Conservation (phyloP, 1,139 yeast species). For the Kurtzmaniella quercitrusa region DNA sequence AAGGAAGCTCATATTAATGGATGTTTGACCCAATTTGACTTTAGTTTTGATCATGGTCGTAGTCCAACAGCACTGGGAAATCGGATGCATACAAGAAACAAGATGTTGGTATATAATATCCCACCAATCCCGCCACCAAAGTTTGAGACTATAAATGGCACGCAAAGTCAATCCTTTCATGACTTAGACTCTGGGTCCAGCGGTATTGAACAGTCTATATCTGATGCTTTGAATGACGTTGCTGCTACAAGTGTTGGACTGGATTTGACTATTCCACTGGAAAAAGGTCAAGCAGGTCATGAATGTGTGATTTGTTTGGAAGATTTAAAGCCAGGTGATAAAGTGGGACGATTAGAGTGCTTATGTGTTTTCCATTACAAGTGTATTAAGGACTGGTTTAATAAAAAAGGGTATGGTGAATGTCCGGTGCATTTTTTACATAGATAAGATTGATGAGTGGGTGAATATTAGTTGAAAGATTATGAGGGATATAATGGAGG, state of each 20-base stretch:
- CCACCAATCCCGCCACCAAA: slow-evolving; percentile 50
- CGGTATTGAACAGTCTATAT: not conserved
- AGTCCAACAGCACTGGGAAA: slow-evolving; percentile 26
- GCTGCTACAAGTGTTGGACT: not conserved
- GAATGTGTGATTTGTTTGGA: slow-evolving; percentile 96
- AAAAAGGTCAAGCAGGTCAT: slow-evolving; percentile 28
- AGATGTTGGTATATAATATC: slow-evolving; percentile 82
- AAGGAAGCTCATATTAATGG: slow-evolving; percentile 65
- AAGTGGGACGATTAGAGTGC: slow-evolving; percentile 90
- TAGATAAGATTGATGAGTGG: slow-evolving; percentile 17
- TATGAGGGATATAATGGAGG: not conserved
- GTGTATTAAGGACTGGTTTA: slow-evolving; percentile 90
- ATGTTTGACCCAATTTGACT: slow-evolving; percentile 67
- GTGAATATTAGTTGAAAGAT: too few relatives aligned
- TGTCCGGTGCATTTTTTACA: slow-evolving; percentile 73
- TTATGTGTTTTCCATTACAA: slow-evolving; percentile 88
- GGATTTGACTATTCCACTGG: slow-evolving; percentile 4
- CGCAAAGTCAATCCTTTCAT: slow-evolving; percentile 9
- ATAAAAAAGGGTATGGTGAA: slow-evolving; percentile 76
- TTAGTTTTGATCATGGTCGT: slow-evolving; percentile 56
- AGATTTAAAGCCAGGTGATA: slow-evolving; percentile 78
- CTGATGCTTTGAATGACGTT: not conserved
- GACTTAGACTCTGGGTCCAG: slow-evolving; percentile 8
- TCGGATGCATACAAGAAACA: slow-evolving; percentile 43
- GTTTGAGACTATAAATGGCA: slow-evolving; percentile 25